Percentiles rank a stretch among this genome's conserved stretches.
These are phyloP conservation scores for Clarireedia hainanense DNA, from an alignment of 2,329 filamentous ascomycete species.

Conservation along the genomic window DNA sequence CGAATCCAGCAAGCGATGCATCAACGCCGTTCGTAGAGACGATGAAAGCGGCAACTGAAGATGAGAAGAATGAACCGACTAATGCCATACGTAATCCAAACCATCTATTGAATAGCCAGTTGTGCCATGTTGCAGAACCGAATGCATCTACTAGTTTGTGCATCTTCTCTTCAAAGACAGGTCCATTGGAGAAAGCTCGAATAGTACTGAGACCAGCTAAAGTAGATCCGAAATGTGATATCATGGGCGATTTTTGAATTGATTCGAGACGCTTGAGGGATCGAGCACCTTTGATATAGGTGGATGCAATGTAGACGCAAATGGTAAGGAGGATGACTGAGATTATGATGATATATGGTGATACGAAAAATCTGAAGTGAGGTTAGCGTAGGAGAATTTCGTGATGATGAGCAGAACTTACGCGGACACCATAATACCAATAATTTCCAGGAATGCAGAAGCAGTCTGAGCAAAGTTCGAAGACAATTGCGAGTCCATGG, in stretches of 20 bases:
- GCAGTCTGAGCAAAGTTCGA: constrained; percentile 53
- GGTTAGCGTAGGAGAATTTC: background rate
- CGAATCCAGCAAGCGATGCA: constrained; percentile 65
- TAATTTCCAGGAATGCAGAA: constrained; percentile 48
- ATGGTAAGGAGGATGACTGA: constrained; percentile 32
- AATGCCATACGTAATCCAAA: constrained; percentile 63
- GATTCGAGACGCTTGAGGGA: constrained; percentile 70
- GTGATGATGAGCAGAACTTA: constrained; percentile 1
- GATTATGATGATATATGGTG: constrained; percentile 54
- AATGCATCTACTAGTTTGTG: constrained; percentile 59
- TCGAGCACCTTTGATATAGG: constrained; percentile 59
- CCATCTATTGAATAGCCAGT: constrained; percentile 64
- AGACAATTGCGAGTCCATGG: constrained; percentile 59
- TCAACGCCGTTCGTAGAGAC: constrained; percentile 52
- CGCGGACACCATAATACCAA: constrained; percentile 57
- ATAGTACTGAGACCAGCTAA: constrained; percentile 66
- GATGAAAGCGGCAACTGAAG: constrained; percentile 54
- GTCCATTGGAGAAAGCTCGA: constrained; percentile 60
- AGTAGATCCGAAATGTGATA: constrained; percentile 58
- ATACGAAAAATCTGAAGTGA: constrained; percentile 42
- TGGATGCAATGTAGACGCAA: constrained; percentile 36
- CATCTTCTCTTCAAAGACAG: constrained; percentile 61
- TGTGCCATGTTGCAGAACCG: constrained; percentile 53
- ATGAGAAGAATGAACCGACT: constrained; percentile 61
- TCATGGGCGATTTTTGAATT: constrained; percentile 66